Evolutionary conservation across 164 flowering plant species (phyloP), one percentile per base, ranked within the genome.

Genomic region (Piper longum): DNA sequence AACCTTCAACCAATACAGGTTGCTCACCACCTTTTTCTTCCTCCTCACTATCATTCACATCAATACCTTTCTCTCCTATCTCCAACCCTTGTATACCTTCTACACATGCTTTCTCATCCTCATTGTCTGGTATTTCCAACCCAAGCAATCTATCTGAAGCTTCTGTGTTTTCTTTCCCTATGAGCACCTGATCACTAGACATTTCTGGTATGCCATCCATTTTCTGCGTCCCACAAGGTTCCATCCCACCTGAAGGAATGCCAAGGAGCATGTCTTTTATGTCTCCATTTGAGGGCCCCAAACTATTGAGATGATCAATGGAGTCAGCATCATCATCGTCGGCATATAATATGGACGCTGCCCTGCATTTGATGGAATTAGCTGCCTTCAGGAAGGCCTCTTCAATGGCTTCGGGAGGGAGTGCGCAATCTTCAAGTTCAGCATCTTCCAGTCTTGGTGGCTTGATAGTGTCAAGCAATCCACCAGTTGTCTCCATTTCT

Each of bases 401-500:
- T 41, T 76, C 70, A 74, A 90, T 93, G 60, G 87, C 70, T 17
- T 87, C 86, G 0, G 86, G 91, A 0, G 99, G 78, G 0, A 93
- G 83, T 0, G 99, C 95, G 64, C 95, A 88, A 76, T 90, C 92
- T 67, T 90, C 98, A 58, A 93, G 84, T 16, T 97, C 97, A 3
- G 98, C 92, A 66, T 93, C 95, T 71, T 88, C 97, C 12, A 90
- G 75, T 16, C 82, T 74, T 14, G 96, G 99, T 14, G 95, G 96
- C 16, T 65, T 66, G 63, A 93, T 78, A 48, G 67, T 69, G 61
- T 70, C 62, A 19, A 83, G 63, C 39, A 80, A 54, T 12, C 70
- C 76, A 36, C 66, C 44, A 5, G 39, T 13, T 4, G 42, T 42
- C 55, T 67, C 64, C 64, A 60, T 67, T 48, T 48, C 52, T 48